Percentiles rank a stretch among this genome's conserved stretches.
These are phyloP conservation scores for Salix caprea DNA, from an alignment of 345 rosid genomes.

Conservation along the genomic window DNA sequence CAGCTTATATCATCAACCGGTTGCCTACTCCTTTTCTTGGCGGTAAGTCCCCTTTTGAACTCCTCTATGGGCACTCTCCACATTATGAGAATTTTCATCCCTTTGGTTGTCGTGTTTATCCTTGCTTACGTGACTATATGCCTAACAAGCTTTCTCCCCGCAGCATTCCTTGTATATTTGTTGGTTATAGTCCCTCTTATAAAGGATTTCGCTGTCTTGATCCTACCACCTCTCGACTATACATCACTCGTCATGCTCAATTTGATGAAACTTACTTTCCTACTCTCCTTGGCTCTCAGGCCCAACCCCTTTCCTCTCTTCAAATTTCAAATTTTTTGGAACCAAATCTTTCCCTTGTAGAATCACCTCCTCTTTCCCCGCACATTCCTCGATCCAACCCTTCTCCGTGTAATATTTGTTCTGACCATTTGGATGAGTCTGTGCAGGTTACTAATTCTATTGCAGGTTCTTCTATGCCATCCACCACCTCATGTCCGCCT, in stretches of 20 bases:
- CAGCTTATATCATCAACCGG: not conserved
- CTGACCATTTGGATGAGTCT: too few relatives aligned
- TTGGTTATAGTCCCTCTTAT: not conserved
- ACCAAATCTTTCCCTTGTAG: not conserved
- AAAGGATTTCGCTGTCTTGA: not conserved
- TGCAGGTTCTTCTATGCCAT: too few relatives aligned
- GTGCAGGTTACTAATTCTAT: too few relatives aligned
- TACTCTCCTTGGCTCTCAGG: not conserved
- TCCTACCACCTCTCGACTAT: not conserved
- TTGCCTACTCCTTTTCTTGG: not conserved
- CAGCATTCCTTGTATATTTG: not conserved
- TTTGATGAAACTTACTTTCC: constrained; percentile 11
- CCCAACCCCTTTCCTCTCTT: not conserved
- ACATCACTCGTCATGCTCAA: constrained; percentile 1
- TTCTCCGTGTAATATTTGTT: not conserved
- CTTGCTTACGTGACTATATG: not conserved
- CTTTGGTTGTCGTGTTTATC: not conserved
- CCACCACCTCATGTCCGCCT: too few relatives aligned
- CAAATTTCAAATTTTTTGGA: not conserved
- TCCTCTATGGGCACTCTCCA: not conserved
- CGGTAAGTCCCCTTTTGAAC: not conserved
- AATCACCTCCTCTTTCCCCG: not conserved
- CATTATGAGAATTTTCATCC: not conserved
- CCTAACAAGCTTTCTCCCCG: not conserved
- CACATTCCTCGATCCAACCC: not conserved